Evolutionary conservation across 352 stramenopile genomes (phyloP), one percentile per base, ranked within the genome.

Genomic region (Pythium brachiatum): DNA sequence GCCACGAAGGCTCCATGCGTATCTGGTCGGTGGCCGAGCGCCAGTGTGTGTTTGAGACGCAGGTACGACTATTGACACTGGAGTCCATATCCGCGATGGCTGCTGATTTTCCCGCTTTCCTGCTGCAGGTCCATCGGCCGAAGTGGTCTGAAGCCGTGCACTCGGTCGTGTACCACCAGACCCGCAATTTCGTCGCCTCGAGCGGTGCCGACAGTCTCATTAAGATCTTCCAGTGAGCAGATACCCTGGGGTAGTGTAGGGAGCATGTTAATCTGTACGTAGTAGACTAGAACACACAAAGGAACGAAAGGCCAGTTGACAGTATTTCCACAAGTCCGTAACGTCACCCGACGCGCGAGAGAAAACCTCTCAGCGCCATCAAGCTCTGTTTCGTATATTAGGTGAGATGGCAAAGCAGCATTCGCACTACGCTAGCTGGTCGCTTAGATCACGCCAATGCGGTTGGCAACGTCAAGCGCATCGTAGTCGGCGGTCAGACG

Each of bases 371-470:
- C 57, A 64, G 55, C 53, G 52, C 43, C 57, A 61, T 58, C 43
- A 38, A 21, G 32, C 36, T 60, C 34, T 20, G 57, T 70, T 63
- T 53, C 34, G 57, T 78, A 72, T 70, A 83, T 82, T 76, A 86
- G 58, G 68, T 78, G 82, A 64, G 72, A 83, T 86, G 73, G 73
- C 78, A 87, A 75, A 80, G 69, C 55, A 85, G 63, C 73, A 61
- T 78, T 81, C 67, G 62, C 63, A 74, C 62, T 67, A 69, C 39
- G 62, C 62, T 64, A 65, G 21, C 64, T 69, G 55, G 69, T 66
- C 55, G 65, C 75, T 99, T 99, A 99, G 90, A 99, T 99, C 70
- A 99, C 98, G 80, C 97, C 97, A 83, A 99, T 99, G 80, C 96
- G 94, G 92, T 99, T 99, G 64, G 98, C 98, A 79, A 99, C 96